phyloP scores from a whole-genome alignment of 108 stramenopile species.

The Cafeteria roenbergensis region DNA sequence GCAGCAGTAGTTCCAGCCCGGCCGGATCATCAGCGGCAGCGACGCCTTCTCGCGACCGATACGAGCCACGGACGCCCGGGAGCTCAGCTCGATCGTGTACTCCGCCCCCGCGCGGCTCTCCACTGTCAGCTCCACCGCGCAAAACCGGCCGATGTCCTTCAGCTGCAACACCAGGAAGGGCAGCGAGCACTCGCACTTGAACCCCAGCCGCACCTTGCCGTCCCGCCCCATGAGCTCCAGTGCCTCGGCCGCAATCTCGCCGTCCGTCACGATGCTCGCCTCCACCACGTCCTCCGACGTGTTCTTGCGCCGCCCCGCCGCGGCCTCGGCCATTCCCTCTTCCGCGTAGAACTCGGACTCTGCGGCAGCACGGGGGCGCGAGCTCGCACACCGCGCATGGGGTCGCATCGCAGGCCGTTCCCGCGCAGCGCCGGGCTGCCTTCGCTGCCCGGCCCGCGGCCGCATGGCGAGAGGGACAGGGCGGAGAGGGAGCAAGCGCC shows the following conservation, averaged over 20 bases:
- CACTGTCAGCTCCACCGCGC: background rate
- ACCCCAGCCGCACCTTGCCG: background rate
- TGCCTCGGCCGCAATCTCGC: background rate
- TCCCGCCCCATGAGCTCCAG: background rate
- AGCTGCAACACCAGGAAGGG: slow-evolving; percentile 5
- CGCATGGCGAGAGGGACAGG: too few relatives aligned
- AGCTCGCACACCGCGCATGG: too few relatives aligned
- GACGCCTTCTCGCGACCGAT: background rate
- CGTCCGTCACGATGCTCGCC: background rate
- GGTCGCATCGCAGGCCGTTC: too few relatives aligned
- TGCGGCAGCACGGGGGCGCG: too few relatives aligned
- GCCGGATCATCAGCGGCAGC: background rate
- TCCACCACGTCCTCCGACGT: background rate
- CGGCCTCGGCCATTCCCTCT: too few relatives aligned
- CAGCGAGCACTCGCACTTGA: background rate
- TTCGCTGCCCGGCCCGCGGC: too few relatives aligned
- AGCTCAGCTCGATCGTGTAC: too few relatives aligned
- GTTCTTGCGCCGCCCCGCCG: too few relatives aligned
- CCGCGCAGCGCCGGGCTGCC: too few relatives aligned
- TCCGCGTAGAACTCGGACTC: too few relatives aligned
- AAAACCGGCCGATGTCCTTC: background rate
- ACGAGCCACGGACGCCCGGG: background rate
- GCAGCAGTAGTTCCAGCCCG: background rate
- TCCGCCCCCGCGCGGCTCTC: too few relatives aligned
- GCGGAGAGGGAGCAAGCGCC: too few relatives aligned